Conservation (phyloP, 1,284 basidiomycete species). For the Puccinia horiana region DNA sequence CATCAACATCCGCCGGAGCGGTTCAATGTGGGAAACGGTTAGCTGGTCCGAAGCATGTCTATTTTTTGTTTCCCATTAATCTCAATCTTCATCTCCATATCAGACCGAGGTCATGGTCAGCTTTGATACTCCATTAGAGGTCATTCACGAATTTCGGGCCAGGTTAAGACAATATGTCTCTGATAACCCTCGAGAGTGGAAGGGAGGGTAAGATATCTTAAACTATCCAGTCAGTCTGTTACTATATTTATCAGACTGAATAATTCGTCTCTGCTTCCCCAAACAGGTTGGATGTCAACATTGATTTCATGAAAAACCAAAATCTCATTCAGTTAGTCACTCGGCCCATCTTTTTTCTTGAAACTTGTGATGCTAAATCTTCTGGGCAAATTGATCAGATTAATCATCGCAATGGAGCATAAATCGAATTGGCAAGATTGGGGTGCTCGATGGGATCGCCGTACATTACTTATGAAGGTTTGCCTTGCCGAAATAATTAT, state of each 20-base stretch:
- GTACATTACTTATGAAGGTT: slow-evolving; percentile 56
- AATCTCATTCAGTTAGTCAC: slow-evolving; percentile 51
- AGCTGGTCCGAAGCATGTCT: slow-evolving; percentile 63
- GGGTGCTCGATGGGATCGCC: slow-evolving; percentile 67
- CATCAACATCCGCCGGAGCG: slow-evolving; percentile 62
- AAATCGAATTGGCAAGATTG: slow-evolving; percentile 82
- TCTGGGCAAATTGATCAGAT: slow-evolving; percentile 54
- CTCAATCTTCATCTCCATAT: background rate
- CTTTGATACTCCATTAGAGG: slow-evolving; percentile 58
- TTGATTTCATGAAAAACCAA: slow-evolving; percentile 56
- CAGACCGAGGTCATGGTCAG: slow-evolving; percentile 52
- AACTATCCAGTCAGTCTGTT: background rate
- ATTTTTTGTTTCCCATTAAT: background rate
- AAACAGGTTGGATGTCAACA: slow-evolving; percentile 55
- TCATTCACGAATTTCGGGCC: slow-evolving; percentile 68
- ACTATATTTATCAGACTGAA: background rate
- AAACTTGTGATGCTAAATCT: background rate
- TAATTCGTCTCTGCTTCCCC: background rate
- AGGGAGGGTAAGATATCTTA: slow-evolving; percentile 55
- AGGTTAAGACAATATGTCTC: slow-evolving; percentile 68
- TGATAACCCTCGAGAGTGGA: slow-evolving; percentile 75
- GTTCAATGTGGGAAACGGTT: slow-evolving; percentile 74
- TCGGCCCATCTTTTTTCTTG: background rate
- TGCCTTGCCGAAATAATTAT: background rate
- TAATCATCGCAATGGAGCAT: slow-evolving; percentile 75